Percentiles rank a stretch among this genome's conserved stretches.
phyloP scores from a whole-genome alignment of 1,139 yeast genomes.

The Wickerhamomyces sp. region DNA sequence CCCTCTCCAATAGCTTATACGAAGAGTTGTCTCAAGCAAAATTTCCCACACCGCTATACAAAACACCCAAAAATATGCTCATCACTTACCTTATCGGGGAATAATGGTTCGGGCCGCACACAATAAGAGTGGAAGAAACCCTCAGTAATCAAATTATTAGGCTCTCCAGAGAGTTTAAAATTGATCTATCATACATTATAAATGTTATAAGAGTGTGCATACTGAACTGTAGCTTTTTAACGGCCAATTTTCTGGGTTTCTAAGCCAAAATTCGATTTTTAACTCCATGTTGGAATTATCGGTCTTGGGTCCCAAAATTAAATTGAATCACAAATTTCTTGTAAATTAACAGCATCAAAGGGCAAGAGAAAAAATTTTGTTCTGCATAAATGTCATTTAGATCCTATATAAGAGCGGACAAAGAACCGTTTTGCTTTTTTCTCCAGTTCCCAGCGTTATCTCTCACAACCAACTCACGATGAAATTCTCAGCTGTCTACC shows the following conservation, averaged over 20 bases:
- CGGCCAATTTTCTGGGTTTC: neutral
- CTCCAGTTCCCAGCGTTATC: too few species aligned
- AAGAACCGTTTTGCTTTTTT: neutral
- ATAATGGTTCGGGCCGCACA: neutral
- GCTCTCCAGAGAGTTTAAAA: too few species aligned
- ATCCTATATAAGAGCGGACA: neutral
- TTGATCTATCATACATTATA: too few species aligned
- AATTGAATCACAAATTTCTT: too few species aligned
- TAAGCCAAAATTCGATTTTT: neutral
- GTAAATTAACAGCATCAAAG: too few species aligned
- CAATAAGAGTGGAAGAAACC: neutral
- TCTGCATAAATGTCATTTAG: too few species aligned
- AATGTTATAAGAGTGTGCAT: too few species aligned
- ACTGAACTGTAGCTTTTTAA: neutral
- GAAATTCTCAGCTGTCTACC: neutral
- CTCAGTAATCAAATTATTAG: neutral
- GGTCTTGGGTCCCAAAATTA: neutral
- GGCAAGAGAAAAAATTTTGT: too few species aligned
- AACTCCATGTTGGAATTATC: neutral
- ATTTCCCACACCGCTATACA: neutral
- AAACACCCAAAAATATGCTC: conserved; percentile 1
- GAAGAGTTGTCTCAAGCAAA: too few species aligned
- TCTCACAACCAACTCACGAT: neutral
- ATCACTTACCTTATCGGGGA: neutral
- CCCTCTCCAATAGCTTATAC: too few species aligned